Evolutionary conservation across 306 rosid species (phyloP).

Genomic region (Luffa acutangula): DNA sequence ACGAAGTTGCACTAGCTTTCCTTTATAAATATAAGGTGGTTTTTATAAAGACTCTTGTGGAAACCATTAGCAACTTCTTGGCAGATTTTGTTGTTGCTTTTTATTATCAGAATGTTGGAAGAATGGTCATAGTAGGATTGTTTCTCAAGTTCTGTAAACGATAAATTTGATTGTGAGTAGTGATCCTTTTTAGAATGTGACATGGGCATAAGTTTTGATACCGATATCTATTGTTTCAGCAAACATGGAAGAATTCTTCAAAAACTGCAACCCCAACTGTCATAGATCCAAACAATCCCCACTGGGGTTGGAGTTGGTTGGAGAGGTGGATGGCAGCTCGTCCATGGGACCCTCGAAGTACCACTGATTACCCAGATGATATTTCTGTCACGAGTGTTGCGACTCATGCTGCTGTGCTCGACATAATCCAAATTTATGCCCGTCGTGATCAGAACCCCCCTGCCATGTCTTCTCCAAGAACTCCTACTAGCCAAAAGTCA

Average conservation of each 20-base stretch:
- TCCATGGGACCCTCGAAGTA: constrained; percentile 63
- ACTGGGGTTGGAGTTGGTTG: constrained; percentile 99
- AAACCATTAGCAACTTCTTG: neutral
- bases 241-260: constrained; percentile 50
- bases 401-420: constrained; percentile 38
- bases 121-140: neutral
- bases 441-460: constrained; percentile 22
- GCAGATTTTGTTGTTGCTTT: neutral
- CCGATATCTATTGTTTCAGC: constrained; percentile 19
- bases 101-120: neutral
- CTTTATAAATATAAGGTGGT: neutral
- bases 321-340: constrained; percentile 90
- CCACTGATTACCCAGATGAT: constrained; percentile 20
- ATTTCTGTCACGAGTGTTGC: constrained; percentile 23
- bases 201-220: neutral
- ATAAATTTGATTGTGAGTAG: neutral
- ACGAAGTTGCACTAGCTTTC: neutral
- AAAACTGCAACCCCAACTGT: constrained; percentile 44
- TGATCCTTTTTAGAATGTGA: neutral
- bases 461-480: constrained; percentile 9
- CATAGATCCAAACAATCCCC: constrained; percentile 78
- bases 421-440: constrained; percentile 43
- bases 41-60: neutral
- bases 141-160: neutral
- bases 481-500: constrained; percentile 27